Percentiles rank a stretch among this genome's conserved stretches.
Evolutionary conservation across 352 stramenopile genomes (phyloP).

Genomic region (Pilasporangium apinafurcum): DNA sequence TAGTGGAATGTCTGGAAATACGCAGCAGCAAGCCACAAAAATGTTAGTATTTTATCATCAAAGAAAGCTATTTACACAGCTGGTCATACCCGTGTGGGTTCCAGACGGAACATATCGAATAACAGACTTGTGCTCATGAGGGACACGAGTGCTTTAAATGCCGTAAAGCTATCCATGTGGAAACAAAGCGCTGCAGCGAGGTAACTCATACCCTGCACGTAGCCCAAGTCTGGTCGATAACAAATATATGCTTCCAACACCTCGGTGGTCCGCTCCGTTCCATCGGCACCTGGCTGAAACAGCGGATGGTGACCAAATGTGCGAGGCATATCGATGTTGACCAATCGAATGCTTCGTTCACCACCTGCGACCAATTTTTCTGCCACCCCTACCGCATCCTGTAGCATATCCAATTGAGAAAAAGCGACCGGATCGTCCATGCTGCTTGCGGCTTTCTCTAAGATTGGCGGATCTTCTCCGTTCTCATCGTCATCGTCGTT

Average conservation of each 20-base stretch:
- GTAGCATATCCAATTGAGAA: conserved; percentile 30
- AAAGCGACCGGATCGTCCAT: too few relatives aligned
- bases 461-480: neutral
- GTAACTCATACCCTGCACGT: conserved; percentile 87
- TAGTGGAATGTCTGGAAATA: conserved; percentile 77
- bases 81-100: conserved; percentile 58
- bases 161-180: conserved; percentile 85
- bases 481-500: conserved; percentile 1
- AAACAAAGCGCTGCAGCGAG: conserved; percentile 79
- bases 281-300: conserved; percentile 68
- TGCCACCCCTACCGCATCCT: conserved; percentile 66
- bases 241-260: conserved; percentile 84
- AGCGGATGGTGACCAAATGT: conserved; percentile 80
- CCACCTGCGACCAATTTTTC: conserved; percentile 76
- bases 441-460: neutral
- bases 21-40: neutral
- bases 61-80: neutral
- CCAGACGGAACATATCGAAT: conserved; percentile 87
- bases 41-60: neutral
- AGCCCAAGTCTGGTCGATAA: conserved; percentile 79
- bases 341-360: conserved; percentile 79
- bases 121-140: conserved; percentile 79
- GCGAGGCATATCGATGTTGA: conserved; percentile 79
- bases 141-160: conserved; percentile 78
- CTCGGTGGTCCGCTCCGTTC: conserved; percentile 64